phyloP scores from a whole-genome alignment of 2,329 filamentous ascomycete species.

The Pezicula radicicola region DNA sequence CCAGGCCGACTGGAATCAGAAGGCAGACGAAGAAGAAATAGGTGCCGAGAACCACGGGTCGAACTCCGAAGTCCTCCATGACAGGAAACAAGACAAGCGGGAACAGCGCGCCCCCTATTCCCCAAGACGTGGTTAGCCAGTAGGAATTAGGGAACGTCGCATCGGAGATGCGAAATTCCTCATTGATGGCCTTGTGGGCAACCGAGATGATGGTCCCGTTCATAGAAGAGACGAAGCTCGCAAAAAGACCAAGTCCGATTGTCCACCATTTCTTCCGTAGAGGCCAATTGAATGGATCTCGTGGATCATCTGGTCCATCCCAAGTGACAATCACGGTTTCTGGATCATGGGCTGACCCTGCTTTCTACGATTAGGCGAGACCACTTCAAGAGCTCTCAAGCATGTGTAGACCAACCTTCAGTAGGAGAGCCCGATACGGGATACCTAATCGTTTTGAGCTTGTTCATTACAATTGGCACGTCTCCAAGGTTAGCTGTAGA shows the following conservation, averaged over 20 bases:
- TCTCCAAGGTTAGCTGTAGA: not conserved
- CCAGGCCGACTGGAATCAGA: slow-evolving; percentile 27
- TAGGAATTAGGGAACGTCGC: slow-evolving; percentile 35
- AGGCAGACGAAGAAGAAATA: slow-evolving; percentile 25
- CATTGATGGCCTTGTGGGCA: slow-evolving; percentile 32
- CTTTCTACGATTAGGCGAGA: not conserved
- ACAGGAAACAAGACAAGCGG: slow-evolving; percentile 37
- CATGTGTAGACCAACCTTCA: not conserved
- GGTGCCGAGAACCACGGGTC: slow-evolving; percentile 20
- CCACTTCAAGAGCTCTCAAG: not conserved
- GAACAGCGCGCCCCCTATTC: slow-evolving; percentile 36
- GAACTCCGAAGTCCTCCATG: slow-evolving; percentile 34
- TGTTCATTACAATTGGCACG: not conserved
- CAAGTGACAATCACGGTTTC: slow-evolving; percentile 13
- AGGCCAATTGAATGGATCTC: slow-evolving; percentile 36
- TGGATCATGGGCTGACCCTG: not conserved
- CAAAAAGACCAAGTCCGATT: slow-evolving; percentile 24
- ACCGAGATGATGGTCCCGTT: slow-evolving; percentile 36
- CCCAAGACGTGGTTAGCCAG: slow-evolving; percentile 38
- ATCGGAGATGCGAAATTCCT: slow-evolving; percentile 35
- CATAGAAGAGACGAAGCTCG: slow-evolving; percentile 29
- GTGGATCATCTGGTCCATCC: slow-evolving; percentile 29
- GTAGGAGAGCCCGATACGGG: not conserved
- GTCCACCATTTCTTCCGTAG: slow-evolving; percentile 31
- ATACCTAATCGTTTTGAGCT: not conserved